These are phyloP conservation scores for Rubia balearica DNA, from an alignment of 305 asterid species.

Conservation along the genomic window DNA sequence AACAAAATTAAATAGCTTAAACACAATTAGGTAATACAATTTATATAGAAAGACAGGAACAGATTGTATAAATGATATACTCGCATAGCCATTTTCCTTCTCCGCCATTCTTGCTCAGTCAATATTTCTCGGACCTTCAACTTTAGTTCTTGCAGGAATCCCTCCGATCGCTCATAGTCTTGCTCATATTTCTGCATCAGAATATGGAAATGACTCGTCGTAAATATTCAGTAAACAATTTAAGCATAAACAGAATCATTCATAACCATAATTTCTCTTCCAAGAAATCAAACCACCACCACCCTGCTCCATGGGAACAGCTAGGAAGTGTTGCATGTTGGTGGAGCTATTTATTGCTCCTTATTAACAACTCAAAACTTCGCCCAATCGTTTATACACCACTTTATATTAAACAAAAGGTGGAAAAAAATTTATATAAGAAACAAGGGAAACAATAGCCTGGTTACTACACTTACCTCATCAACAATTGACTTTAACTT, in stretches of 20 bases:
- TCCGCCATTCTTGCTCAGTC: constrained; percentile 98
- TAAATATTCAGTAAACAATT: neutral
- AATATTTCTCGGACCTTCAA: constrained; percentile 89
- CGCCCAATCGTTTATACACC: neutral
- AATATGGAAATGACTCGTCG: constrained; percentile 3
- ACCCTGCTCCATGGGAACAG: neutral
- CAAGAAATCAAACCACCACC: neutral
- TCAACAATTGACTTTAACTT: constrained; percentile 81
- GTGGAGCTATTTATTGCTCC: neutral
- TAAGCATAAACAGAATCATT: neutral
- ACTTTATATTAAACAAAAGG: neutral
- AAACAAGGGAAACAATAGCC: neutral
- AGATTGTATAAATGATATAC: constrained; percentile 31
- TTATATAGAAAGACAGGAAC: constrained; percentile 10
- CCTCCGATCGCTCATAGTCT: constrained; percentile 72
- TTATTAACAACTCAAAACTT: neutral
- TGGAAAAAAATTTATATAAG: neutral
- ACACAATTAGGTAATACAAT: constrained; percentile 2
- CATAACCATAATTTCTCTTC: neutral
- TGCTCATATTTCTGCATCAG: constrained; percentile 72
- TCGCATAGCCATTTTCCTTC: constrained; percentile 99
- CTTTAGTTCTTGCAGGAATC: constrained; percentile 80
- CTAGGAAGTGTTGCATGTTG: neutral
- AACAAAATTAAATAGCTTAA: neutral
- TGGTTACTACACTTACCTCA: constrained; percentile 41